Evolutionary conservation across 2,329 filamentous ascomycete genomes (phyloP), one percentile per base, ranked within the genome.

Genomic region (Geosmithia flava): DNA sequence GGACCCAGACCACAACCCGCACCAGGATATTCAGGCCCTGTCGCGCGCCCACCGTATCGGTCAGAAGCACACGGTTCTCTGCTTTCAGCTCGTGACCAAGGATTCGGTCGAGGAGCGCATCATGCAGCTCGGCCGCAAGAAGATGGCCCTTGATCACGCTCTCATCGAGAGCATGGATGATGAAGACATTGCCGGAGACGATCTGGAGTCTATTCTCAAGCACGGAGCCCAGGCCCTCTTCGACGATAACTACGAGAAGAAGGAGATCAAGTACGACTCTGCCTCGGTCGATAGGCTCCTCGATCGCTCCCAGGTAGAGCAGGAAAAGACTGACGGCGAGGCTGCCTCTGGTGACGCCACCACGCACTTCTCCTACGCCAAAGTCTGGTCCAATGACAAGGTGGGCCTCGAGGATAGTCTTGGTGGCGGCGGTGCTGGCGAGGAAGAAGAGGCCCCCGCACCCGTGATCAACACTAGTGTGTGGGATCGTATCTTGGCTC

Each of bases 1-100:
- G 54, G 90, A 98, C 57, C 88, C 88, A 0, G 93, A 98, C 60
- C 97, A 95, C 71, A 98, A 98, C 52, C 93, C 93, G 1, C 93
- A 98, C 59, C 93, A 98, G 64, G 94, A 98, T 58, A 85, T 98
- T 41, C 93, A 98, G 63, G 93, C 93, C 0, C 74, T 98, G 29
- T 95, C 91, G 29, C 82, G 94, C 54, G 93, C 91, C 17, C 93
- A 98, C 64, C 84, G 93, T 23, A 97, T 98, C 53, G 94, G 94
- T 0, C 94, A 98, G 65, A 88, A 89, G 64, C 89, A 93, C 55
- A 96, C 94, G 57, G 93, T 98, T 0, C 74, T 98, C 2, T 95
- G 94, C 54, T 95, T 97, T 58, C 91, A 97, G 61, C 69, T 98
- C 0, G 88, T 95, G 72, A 97, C 89, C 2, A 85, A 90, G 50